Evolutionary conservation across 805 yeast species (phyloP), one percentile per base, ranked within the genome.

Genomic region (Metschnikowia kofuensis): DNA sequence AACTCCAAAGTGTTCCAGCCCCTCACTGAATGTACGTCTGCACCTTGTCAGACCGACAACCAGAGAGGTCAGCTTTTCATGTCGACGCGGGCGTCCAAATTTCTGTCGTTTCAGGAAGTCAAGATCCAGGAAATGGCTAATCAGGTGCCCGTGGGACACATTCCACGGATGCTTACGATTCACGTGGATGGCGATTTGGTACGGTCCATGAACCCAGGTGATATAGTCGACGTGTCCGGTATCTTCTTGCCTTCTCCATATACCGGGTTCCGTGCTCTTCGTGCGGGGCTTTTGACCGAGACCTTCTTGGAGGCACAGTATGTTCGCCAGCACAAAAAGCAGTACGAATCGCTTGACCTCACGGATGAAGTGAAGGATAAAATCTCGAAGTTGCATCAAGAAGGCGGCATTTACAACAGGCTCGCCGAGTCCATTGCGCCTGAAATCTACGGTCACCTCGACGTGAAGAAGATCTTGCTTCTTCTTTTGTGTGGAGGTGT

Each of bases 131-230:
- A 94, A 69, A 74, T 92, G 64, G 88, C 98, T 5, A 85, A 85
- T 56, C 99, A 94, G 70, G 99, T 94, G 14, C 99, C 99, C 0
- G 92, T 91, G 29, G 99, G 99, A 45, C 97, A 92, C 67, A 94
- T 94, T 54, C 99, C 99, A 42, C 80, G 99, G 61, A 72, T 89
- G 30, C 74, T 94, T 54, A 80, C 85, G 13, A 78, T 92, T 48
- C 96, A 92, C 64, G 83, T 92, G n/a, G 88, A 87, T 60, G 99
- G 99, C 39, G 86, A 89, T 50, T 71, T 94, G 47, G 97, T 90
- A 29, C 80, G 99, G 60, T 70, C 86, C 11, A 77, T 89, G 75
- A 82, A 84, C 53, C 98, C 99, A 1, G 99, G 99, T 60, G 99
- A 94, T 66, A 78, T 86, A 30, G 97, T 90, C 32, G 98, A 94